phyloP scores from a whole-genome alignment of 108 stramenopile genomes.

The Nitzschia putrida region DNA sequence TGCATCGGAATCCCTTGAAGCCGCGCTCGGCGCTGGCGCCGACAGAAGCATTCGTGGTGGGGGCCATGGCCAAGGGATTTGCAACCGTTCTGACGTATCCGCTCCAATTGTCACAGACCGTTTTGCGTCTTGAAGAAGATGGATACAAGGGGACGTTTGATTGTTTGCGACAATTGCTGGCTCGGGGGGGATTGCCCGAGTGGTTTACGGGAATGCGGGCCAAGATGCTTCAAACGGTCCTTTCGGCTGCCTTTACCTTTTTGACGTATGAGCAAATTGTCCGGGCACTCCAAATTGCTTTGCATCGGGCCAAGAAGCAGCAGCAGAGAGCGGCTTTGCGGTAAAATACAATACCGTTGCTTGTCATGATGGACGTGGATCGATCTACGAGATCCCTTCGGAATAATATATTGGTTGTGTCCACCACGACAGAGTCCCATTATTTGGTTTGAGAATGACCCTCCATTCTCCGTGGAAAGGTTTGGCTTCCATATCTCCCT shows the following conservation, averaged over 20 bases:
- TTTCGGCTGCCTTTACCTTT: slow-evolving; percentile 86
- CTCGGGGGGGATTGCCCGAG: slow-evolving; percentile 52
- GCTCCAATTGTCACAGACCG: slow-evolving; percentile 72
- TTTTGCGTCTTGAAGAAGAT: slow-evolving; percentile 34
- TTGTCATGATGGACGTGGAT: no score
- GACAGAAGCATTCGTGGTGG: slow-evolving; percentile 81
- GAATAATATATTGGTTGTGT: no score
- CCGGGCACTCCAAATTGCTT: slow-evolving; percentile 18
- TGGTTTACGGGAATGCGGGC: slow-evolving; percentile 89
- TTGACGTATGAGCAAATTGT: slow-evolving; percentile 90
- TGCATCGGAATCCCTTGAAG: background rate
- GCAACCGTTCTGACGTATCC: slow-evolving; percentile 92
- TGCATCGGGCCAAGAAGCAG: background rate
- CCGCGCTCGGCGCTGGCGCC: slow-evolving; percentile 40
- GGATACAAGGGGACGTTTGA: slow-evolving; percentile 67
- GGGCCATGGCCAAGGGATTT: slow-evolving; percentile 85
- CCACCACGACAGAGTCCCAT: no score
- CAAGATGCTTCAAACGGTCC: slow-evolving; percentile 88
- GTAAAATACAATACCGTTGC: no score
- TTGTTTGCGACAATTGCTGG: slow-evolving; percentile 69
- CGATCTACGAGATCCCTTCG: no score
- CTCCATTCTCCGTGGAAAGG: no score
- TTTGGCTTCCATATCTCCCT: no score
- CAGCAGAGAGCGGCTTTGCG: no score
- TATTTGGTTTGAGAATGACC: no score